A percentile compares a stretch with the other conserved stretches of the same genome.
Evolutionary conservation across 805 yeast genomes (phyloP).

Genomic region (Yarrowia osloensis): DNA sequence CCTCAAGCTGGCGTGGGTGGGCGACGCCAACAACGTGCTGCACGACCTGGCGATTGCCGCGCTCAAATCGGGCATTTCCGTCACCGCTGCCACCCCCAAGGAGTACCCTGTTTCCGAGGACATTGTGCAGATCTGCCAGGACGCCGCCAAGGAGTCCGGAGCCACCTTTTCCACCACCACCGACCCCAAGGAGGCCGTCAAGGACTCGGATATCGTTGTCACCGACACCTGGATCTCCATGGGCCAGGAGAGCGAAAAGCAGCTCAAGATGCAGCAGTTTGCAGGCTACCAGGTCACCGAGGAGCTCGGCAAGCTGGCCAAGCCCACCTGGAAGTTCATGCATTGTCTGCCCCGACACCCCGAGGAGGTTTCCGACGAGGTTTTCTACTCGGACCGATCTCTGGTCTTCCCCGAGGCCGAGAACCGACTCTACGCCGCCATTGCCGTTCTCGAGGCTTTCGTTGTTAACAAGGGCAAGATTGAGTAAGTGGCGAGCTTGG

Average conservation of each 20-base stretch:
- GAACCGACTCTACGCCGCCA: slow-evolving; percentile 93
- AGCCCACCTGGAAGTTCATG: slow-evolving; percentile 82
- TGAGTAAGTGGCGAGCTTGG: neutral
- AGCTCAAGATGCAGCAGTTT: slow-evolving; percentile 72
- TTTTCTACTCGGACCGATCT: slow-evolving; percentile 80
- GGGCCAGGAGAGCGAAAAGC: slow-evolving; percentile 91
- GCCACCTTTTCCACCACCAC: slow-evolving; percentile 60
- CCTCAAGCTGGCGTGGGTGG: slow-evolving; percentile 89
- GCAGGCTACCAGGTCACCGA: slow-evolving; percentile 81
- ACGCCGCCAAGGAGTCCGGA: slow-evolving; percentile 54
- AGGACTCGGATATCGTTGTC: slow-evolving; percentile 76
- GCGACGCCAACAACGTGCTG: slow-evolving; percentile 94
- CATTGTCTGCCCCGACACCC: slow-evolving; percentile 95
- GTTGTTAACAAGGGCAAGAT: slow-evolving; percentile 73
- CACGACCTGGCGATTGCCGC: slow-evolving; percentile 91
- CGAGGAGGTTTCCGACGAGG: slow-evolving; percentile 92
- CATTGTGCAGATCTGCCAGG: slow-evolving; percentile 57
- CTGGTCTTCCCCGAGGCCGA: slow-evolving; percentile 95
- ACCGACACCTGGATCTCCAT: slow-evolving; percentile 97
- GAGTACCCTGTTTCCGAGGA: slow-evolving; percentile 62
- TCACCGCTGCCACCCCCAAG: slow-evolving; percentile 81
- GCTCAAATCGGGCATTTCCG: slow-evolving; percentile 77
- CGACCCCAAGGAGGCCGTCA: slow-evolving; percentile 74
- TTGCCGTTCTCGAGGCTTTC: slow-evolving; percentile 88
- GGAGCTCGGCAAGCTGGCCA: slow-evolving; percentile 59